These are phyloP conservation scores for Linum usitatissimum DNA, from an alignment of 345 rosid species.

Conservation along the genomic window DNA sequence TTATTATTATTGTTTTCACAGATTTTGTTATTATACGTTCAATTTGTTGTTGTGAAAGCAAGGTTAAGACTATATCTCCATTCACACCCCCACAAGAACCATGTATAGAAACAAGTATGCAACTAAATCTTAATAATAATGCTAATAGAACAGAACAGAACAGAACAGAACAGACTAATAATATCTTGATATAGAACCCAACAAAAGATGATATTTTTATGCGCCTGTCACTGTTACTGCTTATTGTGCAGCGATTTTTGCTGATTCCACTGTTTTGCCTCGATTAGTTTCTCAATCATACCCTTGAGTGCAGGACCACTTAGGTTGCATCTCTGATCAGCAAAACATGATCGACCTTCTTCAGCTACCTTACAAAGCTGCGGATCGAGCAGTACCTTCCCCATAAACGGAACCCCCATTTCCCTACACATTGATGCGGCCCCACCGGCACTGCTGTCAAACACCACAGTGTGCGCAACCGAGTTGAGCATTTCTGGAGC, in stretches of 20 bases:
- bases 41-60: too few relatives aligned
- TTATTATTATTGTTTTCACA: too few relatives aligned
- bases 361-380: constrained; percentile 75
- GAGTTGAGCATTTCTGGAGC: constrained; percentile 69
- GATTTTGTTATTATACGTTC: too few relatives aligned
- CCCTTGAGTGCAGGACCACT: constrained; percentile 62
- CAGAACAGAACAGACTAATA: too few relatives aligned
- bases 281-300: constrained; percentile 41
- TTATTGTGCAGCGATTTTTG: constrained; percentile 12
- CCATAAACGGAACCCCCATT: constrained; percentile 77
- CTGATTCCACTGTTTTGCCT: constrained; percentile 20
- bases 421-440: constrained; percentile 72
- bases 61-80: too few relatives aligned
- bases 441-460: constrained; percentile 83
- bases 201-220: too few relatives aligned
- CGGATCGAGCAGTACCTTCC: constrained; percentile 86
- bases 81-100: too few relatives aligned
- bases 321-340: constrained; percentile 44
- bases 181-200: too few relatives aligned
- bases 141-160: too few relatives aligned
- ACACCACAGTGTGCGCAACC: constrained; percentile 55
- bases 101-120: too few relatives aligned
- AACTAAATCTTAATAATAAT: too few relatives aligned
- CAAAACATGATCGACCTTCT: constrained; percentile 83
- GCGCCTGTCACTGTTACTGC: not conserved